phyloP scores from a whole-genome alignment of 108 stramenopile species.

The Pelagomonas calceolata region DNA sequence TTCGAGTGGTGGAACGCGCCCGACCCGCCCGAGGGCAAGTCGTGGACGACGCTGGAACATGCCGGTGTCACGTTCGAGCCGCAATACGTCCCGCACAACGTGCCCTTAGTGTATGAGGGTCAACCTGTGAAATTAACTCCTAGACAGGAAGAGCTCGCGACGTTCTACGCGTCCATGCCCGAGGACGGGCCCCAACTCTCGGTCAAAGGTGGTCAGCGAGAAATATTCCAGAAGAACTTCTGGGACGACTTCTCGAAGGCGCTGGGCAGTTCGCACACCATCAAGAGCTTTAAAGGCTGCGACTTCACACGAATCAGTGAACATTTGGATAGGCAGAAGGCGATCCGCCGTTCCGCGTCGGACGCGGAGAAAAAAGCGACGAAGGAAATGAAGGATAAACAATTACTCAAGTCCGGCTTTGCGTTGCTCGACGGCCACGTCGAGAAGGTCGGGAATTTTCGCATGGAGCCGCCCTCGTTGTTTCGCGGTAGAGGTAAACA shows the following conservation, averaged over 20 bases:
- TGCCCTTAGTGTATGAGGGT: constrained; percentile 87
- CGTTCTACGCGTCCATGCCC: constrained; percentile 92
- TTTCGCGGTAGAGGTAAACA: constrained; percentile 98
- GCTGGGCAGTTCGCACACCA: constrained; percentile 61
- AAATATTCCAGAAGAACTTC: constrained; percentile 91
- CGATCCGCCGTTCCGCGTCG: constrained; percentile 79
- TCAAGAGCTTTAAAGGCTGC: constrained; percentile 79
- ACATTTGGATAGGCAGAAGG: constrained; percentile 69
- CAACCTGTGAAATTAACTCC: constrained; percentile 69
- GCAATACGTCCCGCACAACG: constrained; percentile 79
- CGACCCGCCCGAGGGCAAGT: constrained; percentile 66
- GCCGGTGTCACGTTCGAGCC: constrained; percentile 89
- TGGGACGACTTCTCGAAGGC: constrained; percentile 72
- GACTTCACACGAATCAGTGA: constrained; percentile 80
- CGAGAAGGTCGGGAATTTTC: constrained; percentile 66
- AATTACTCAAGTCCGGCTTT: constrained; percentile 66
- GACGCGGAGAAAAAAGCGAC: constrained; percentile 80
- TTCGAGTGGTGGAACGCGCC: constrained; percentile 23
- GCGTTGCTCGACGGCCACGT: constrained; percentile 91
- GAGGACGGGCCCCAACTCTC: constrained; percentile 80
- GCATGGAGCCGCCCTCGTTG: constrained; percentile 87
- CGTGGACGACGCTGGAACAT: constrained; percentile 93
- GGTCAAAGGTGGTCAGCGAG: constrained; percentile 73
- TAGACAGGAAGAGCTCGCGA: constrained; percentile 89
- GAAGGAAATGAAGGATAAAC: constrained; percentile 71